Base-by-base conservation (phyloP, 1,139 yeast species). In the Sugiyamaella castrensis region DNA sequence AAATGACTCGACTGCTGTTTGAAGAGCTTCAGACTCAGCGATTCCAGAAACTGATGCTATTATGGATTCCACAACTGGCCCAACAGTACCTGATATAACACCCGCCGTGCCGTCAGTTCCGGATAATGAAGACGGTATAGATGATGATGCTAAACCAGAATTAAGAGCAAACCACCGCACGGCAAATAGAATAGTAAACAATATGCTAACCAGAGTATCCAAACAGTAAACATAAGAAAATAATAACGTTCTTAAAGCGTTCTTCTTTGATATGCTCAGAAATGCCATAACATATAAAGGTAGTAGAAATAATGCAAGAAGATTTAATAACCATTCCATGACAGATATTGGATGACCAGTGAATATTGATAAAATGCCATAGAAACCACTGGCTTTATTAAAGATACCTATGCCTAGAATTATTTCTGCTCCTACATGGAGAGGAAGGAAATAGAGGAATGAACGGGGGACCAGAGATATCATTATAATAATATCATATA, bases 371-470 rank as follows among this genome's bases (percentile, higher is more conserved):
- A 91, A 72, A 37, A 91, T 73, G 28, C 98, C 98, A 67, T 84
- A 92, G 27, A 83, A 73, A 8, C 98, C 97, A 50, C 95, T 83
- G 54, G 92, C 88, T 66, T 91, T 91, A 71, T 92, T 91, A 59
- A 91, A 75, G 41, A 89, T 79, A 19, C 94, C 84, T 34, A 86
- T 73, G 1, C 88, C 85, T n/a, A 89, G 72, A 24, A 87, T 79
- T 10, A 88, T 66, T 66, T 92, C 98, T 24, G 89, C 95, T 8
- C 97, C 98, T 33, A 87, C 76, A 63, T 84, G 87, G 37, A 92
- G 76, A 3, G 98, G 97, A 24, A 88, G 68, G 38, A 76, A 59
- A 19, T 81, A 80, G 31, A 83, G 62, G 63, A 85, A 84, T 40
- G 64, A 59, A 53, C 60, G 56, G 11, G 70, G 70, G 11, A 66